Evolutionary conservation across 2,329 filamentous ascomycete species (phyloP), one percentile per base, ranked within the genome.

Genomic region (Emmonsia crescens): DNA sequence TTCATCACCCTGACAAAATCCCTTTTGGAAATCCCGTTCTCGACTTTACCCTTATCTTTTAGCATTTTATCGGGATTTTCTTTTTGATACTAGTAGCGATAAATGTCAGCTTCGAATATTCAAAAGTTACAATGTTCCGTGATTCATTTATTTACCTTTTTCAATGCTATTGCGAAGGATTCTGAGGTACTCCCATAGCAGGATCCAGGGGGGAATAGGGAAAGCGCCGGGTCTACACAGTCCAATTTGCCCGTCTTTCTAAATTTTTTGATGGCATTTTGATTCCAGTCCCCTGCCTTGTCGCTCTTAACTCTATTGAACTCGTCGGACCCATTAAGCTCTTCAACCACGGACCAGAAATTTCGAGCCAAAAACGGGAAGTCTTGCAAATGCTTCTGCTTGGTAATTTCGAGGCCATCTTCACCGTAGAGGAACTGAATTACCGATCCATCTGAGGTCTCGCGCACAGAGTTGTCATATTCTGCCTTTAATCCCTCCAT

Each of bases 361-460:
- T 99, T 99, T 71, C 90, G 83, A 2, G 94, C 85, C 38, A 96
- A 80, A 77, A 99, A 99, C 66, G 88, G 87, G 75, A 96, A 97
- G 71, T 97, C 87, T 46, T 82, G 86, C 29, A 99, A 80, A 73
- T 96, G 95, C 70, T 91, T 94, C 68, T 96, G 90, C 75, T 96
- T 97, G 2, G 90, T 90, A 58, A 96, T 89, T 73, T 99, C 94
- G 24, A 97, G 81, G 40, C 93, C 94, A 71, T 99, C 94, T 74
- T 99, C 94, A 63, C 94, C 94, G 71, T 97, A 99, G 38, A 99
- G 76, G 75, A 99, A 97, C 72, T 99, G 94, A 2, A 99, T 83
- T 70, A 99, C 83, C 2, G 89, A 90, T 29, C 95, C 95, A 73
- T 99, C 95, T 0, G 93, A 87, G 69, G 74, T 72, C 62, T 99